Conservation (phyloP, 192 early-diverging fungal species). For the Coemansia sp. region DNA sequence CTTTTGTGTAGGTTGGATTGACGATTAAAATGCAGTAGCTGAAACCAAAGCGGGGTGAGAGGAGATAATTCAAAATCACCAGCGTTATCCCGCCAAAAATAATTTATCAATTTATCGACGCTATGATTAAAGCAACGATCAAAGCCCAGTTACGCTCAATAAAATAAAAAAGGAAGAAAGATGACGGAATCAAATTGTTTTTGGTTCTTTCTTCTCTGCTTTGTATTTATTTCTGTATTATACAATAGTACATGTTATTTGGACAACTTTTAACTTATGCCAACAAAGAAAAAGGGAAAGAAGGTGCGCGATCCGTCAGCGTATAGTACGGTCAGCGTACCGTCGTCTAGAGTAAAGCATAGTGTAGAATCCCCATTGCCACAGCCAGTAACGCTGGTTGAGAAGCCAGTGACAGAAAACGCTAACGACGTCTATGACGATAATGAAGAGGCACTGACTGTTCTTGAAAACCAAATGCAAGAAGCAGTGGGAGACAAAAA, state of each 20-base stretch:
- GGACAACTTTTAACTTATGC: not conserved
- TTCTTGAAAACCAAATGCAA: not conserved
- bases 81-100: too few species aligned
- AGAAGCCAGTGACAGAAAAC: not conserved
- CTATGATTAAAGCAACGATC: too few species aligned
- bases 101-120: too few species aligned
- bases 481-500: not conserved
- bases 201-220: too few species aligned
- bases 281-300: not conserved
- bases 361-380: not conserved
- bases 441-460: not conserved
- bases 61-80: too few species aligned
- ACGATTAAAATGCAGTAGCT: too few species aligned
- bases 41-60: too few species aligned
- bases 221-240: not conserved
- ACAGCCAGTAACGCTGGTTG: not conserved
- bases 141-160: too few species aligned
- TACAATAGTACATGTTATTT: not conserved
- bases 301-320: slow-evolving; percentile 13
- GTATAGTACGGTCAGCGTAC: slow-evolving; percentile 19
- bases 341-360: not conserved
- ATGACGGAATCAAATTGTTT: too few species aligned
- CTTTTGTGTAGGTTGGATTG: too few species aligned
- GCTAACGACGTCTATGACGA: not conserved
- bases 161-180: too few species aligned